Percentiles rank a stretch among this genome's conserved stretches.
phyloP scores from a whole-genome alignment of 495 filamentous ascomycete genomes.

The Hypoxylon lienhwacheense region DNA sequence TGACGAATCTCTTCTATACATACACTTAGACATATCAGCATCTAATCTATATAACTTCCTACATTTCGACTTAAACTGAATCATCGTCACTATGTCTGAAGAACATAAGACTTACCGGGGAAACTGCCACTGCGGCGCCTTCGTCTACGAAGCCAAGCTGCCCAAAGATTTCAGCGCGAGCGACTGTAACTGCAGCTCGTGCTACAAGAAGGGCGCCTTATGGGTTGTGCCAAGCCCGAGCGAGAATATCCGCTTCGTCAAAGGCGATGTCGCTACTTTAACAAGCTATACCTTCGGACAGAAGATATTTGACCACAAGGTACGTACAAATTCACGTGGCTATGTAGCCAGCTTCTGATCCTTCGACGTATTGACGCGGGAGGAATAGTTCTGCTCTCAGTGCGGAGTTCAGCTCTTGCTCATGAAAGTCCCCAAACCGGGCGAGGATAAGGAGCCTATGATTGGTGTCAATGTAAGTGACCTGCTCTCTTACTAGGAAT shows the following conservation, averaged over 20 bases:
- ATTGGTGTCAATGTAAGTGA: conserved; percentile 33
- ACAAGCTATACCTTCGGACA: conserved; percentile 43
- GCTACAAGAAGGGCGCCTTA: conserved; percentile 48
- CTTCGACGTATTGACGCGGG: conserved; percentile 11
- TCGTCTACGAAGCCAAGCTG: conserved; percentile 49
- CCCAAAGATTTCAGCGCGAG: conserved; percentile 45
- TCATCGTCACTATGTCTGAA: conserved; percentile 1
- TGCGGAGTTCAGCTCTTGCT: conserved; percentile 44
- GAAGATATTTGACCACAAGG: conserved; percentile 41
- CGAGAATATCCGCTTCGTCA: conserved; percentile 44
- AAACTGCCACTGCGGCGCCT: conserved; percentile 59
- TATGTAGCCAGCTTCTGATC: neutral
- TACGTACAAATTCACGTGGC: conserved; percentile 10
- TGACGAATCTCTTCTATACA: no score
- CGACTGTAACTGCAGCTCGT: conserved; percentile 59
- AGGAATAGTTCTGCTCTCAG: conserved; percentile 46
- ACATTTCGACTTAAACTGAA: no score
- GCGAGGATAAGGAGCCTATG: conserved; percentile 28
- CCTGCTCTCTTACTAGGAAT: neutral
- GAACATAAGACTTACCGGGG: conserved; percentile 54
- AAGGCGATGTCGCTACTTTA: conserved; percentile 42
- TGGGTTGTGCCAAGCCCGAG: conserved; percentile 40
- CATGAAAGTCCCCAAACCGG: conserved; percentile 16
- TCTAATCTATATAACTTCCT: no score
- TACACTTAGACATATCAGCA: no score